Evolutionary conservation across 2,329 filamentous ascomycete genomes (phyloP).

Genomic region (Colletotrichum tabaci): DNA sequence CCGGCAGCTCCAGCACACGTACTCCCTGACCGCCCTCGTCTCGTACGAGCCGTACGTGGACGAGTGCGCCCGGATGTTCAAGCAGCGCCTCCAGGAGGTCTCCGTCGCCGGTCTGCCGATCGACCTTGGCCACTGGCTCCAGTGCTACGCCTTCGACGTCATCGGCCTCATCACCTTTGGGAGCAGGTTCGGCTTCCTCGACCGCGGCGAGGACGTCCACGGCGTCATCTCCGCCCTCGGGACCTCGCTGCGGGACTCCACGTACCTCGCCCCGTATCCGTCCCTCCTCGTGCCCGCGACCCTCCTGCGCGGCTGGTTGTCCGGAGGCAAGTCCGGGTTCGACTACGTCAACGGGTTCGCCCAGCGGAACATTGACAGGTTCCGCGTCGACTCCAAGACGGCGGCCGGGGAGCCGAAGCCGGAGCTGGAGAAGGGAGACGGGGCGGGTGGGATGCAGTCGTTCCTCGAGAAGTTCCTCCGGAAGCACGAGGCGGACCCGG

Average conservation of each 20-base stretch:
- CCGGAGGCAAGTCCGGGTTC: background rate
- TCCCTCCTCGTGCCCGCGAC: background rate
- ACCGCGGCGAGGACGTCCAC: conserved; percentile 60
- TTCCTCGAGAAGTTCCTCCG: conserved; percentile 46
- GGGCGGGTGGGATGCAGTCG: background rate
- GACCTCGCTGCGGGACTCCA: conserved; percentile 49
- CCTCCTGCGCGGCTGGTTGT: conserved; percentile 12
- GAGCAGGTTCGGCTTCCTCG: conserved; percentile 60
- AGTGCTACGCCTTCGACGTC: conserved; percentile 66
- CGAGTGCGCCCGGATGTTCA: conserved; percentile 60
- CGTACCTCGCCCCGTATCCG: conserved; percentile 45
- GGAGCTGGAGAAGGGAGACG: background rate
- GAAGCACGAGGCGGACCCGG: conserved; percentile 56
- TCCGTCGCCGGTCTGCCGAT: conserved; percentile 49
- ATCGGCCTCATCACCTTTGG: conserved; percentile 65
- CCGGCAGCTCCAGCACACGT: conserved; percentile 59
- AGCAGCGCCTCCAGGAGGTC: conserved; percentile 54
- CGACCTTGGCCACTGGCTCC: conserved; percentile 60
- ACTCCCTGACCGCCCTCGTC: conserved; percentile 63
- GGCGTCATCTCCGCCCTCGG: conserved; percentile 58
- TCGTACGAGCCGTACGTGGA: conserved; percentile 66
- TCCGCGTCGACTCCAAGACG: background rate
- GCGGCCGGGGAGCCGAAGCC: background rate
- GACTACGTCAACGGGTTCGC: background rate
- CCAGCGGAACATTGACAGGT: background rate